Percentiles rank a stretch among this genome's conserved stretches.
These are phyloP conservation scores for Tephrocybe rancida DNA, from an alignment of 768 basidiomycete genomes.

Conservation along the genomic window DNA sequence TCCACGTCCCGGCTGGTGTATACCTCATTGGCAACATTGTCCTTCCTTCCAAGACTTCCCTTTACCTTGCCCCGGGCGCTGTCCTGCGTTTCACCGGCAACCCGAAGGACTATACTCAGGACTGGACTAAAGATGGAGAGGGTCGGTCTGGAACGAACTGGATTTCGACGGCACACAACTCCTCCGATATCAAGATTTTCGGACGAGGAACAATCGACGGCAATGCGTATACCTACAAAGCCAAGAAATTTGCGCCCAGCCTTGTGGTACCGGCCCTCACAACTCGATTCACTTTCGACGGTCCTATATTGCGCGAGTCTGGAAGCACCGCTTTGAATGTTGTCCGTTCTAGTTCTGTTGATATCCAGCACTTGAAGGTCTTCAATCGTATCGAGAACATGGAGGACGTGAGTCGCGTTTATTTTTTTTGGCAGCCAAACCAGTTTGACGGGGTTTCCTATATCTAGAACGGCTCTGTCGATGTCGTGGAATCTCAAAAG, in stretches of 20 bases:
- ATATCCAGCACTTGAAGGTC: conserved; percentile 14
- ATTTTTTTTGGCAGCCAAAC: neutral
- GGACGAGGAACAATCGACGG: conserved; percentile 20
- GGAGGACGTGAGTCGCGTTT: conserved; percentile 10
- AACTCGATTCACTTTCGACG: conserved; percentile 16
- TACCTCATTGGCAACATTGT: conserved; percentile 20
- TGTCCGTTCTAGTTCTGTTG: conserved; percentile 15
- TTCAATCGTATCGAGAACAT: conserved; percentile 17
- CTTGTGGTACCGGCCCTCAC: conserved; percentile 18
- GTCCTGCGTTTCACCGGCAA: conserved; percentile 18
- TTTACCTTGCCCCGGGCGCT: conserved; percentile 22
- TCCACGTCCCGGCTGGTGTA: conserved; percentile 18
- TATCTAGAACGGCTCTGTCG: conserved; percentile 17
- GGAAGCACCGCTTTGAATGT: conserved; percentile 17
- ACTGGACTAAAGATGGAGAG: conserved; percentile 15
- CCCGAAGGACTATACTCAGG: conserved; percentile 9
- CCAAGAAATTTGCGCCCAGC: conserved; percentile 7
- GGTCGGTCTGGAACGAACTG: conserved; percentile 18
- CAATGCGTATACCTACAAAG: conserved; percentile 10
- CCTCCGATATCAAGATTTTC: conserved; percentile 18
- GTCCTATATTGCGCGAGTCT: conserved; percentile 15
- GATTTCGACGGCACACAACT: conserved; percentile 18
- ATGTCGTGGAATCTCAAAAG: conserved; percentile 20
- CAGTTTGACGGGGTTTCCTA: neutral
- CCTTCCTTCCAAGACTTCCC: conserved; percentile 18